These are phyloP conservation scores for Aquilaria agallochum DNA, from an alignment of 441 rosid species.

Conservation along the genomic window DNA sequence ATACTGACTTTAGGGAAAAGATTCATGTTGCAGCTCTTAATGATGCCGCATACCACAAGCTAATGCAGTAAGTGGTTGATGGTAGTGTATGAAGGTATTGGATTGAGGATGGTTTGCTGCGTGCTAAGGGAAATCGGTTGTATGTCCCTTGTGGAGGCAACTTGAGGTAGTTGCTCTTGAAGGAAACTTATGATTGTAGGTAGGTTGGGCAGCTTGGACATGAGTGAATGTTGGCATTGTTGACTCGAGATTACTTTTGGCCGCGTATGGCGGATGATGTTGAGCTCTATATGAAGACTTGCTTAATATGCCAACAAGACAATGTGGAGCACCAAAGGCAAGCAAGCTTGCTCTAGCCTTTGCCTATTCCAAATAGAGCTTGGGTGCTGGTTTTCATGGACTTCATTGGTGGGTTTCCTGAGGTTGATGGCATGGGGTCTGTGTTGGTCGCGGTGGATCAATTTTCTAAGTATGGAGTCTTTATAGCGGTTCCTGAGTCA, in stretches of 20 bases:
- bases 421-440: not conserved
- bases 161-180: not conserved
- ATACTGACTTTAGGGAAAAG: not conserved
- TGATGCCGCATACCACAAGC: too few relatives aligned
- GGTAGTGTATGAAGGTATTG: not conserved
- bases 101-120: not conserved
- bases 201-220: not conserved
- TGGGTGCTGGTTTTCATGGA: slow-evolving; percentile 3
- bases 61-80: too few relatives aligned
- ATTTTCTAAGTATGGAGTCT: too few relatives aligned
- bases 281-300: not conserved
- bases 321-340: not conserved
- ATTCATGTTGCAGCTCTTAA: too few relatives aligned
- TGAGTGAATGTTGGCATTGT: too few relatives aligned
- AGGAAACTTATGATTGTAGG: slow-evolving; percentile 1
- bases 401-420: not conserved
- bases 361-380: not conserved
- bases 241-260: too few relatives aligned
- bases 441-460: not conserved
- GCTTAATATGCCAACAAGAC: slow-evolving; percentile 7
- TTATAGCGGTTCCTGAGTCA: too few relatives aligned
- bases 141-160: not conserved
- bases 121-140: not conserved
- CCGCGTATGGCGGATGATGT: too few relatives aligned
- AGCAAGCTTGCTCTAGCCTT: not conserved